These are phyloP conservation scores for Boletellus sp. DNA, from an alignment of 1,284 basidiomycete species.

Conservation along the genomic window DNA sequence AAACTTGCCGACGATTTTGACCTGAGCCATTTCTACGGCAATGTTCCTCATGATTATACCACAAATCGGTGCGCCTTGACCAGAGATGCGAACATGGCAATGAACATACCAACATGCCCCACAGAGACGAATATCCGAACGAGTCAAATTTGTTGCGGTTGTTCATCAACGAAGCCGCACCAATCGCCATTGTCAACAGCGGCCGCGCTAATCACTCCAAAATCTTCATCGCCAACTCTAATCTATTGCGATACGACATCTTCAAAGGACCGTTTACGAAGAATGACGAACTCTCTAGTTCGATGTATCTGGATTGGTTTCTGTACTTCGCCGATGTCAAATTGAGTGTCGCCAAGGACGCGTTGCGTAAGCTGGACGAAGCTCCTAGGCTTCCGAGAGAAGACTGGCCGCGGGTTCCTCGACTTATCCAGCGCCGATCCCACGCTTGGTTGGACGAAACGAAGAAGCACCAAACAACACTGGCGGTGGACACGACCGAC, in stretches of 20 bases:
- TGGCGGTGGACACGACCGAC: slow-evolving; percentile 37
- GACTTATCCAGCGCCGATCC: slow-evolving; percentile 52
- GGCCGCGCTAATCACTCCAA: slow-evolving; percentile 54
- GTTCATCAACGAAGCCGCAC: slow-evolving; percentile 56
- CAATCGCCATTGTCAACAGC: slow-evolving; percentile 59
- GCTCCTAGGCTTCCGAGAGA: slow-evolving; percentile 35
- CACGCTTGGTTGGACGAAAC: slow-evolving; percentile 45
- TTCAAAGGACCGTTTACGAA: slow-evolving; percentile 68
- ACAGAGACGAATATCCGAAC: slow-evolving; percentile 60
- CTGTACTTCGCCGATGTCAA: slow-evolving; percentile 55
- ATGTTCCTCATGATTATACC: slow-evolving; percentile 71
- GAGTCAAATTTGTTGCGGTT: slow-evolving; percentile 55
- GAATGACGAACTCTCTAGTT: slow-evolving; percentile 75
- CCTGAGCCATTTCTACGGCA: slow-evolving; percentile 57
- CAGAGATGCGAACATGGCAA: background rate
- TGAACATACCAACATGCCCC: background rate
- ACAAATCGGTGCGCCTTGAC: slow-evolving; percentile 46
- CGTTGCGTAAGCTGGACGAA: slow-evolving; percentile 52
- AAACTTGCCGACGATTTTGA: slow-evolving; percentile 52
- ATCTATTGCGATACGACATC: slow-evolving; percentile 71
- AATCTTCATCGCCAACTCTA: slow-evolving; percentile 71
- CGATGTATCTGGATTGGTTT: slow-evolving; percentile 64
- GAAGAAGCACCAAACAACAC: slow-evolving; percentile 33
- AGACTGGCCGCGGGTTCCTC: slow-evolving; percentile 43
- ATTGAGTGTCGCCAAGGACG: slow-evolving; percentile 46